A percentile compares a stretch with the other conserved stretches of the same genome.
phyloP scores from a whole-genome alignment of 139 green algal species.

The Chlamydomonas sp. region DNA sequence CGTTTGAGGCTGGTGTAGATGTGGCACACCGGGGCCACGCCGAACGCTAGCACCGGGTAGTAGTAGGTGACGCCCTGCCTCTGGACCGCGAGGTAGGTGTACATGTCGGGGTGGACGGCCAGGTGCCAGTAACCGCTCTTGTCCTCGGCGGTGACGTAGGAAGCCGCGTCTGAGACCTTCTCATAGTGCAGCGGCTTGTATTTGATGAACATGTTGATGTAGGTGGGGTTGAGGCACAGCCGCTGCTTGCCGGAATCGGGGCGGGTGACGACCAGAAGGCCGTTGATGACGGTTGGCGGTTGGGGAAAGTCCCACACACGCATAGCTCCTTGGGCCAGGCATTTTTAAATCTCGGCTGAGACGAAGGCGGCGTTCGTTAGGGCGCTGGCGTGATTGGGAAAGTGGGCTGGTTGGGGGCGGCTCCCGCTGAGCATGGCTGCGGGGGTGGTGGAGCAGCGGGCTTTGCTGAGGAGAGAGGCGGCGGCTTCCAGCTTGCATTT shows the following conservation, averaged over 20 bases:
- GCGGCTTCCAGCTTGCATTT: no score
- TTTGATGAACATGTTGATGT: constrained; percentile 7
- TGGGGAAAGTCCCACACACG: no score
- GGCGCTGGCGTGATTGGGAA: no score
- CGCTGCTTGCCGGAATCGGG: neutral
- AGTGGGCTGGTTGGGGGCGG: no score
- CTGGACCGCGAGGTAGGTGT: neutral
- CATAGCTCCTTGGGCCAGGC: no score
- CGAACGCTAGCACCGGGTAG: neutral
- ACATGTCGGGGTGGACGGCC: neutral
- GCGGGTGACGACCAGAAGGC: neutral
- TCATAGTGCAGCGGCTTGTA: neutral
- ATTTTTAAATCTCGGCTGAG: no score
- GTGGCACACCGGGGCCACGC: neutral
- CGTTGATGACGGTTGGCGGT: neutral
- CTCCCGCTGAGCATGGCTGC: no score
- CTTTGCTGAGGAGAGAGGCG: no score
- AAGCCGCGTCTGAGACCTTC: neutral
- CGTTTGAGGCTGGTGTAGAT: constrained; percentile 4
- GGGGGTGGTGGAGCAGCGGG: no score
- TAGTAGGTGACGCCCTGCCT: neutral
- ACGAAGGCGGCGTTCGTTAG: no score
- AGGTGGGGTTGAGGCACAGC: constrained; percentile 15
- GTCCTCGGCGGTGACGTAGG: constrained; percentile 5
- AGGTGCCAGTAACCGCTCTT: constrained; percentile 6